Conservation (phyloP, 345 rosid species). For the Gossypium anomalum region DNA sequence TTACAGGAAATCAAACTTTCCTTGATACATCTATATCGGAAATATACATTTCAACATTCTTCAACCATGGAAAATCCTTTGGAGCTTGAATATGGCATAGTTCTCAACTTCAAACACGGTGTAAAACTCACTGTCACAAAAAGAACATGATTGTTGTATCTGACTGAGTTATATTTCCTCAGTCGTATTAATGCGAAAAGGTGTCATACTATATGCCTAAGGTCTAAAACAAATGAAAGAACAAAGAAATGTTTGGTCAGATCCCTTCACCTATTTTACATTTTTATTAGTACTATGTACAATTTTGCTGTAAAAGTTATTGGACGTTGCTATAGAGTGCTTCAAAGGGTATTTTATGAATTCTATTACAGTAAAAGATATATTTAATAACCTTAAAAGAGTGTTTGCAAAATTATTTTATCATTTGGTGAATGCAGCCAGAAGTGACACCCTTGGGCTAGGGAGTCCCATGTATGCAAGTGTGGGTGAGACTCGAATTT, state of each 20-base stretch:
- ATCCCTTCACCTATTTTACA: neutral
- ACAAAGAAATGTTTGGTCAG: neutral
- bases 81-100: constrained; percentile 69
- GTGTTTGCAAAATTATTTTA: neutral
- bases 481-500: constrained; percentile 39
- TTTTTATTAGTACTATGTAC: neutral
- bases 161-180: neutral
- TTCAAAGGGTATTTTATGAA: neutral
- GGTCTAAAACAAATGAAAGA: neutral
- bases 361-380: neutral
- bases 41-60: constrained; percentile 61
- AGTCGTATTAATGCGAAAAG: neutral
- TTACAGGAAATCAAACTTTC: constrained; percentile 77
- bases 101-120: constrained; percentile 79
- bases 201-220: neutral
- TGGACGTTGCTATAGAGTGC: neutral
- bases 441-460: constrained; percentile 30
- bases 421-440: neutral
- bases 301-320: neutral
- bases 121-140: constrained; percentile 61
- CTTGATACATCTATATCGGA: constrained; percentile 60
- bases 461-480: constrained; percentile 54
- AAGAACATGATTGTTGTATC: constrained; percentile 32
- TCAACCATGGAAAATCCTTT: constrained; percentile 78
- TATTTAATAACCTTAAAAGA: neutral